Evolutionary conservation across 1,284 basidiomycete species (phyloP).

Genomic region (Hortiboletus rubellus): DNA sequence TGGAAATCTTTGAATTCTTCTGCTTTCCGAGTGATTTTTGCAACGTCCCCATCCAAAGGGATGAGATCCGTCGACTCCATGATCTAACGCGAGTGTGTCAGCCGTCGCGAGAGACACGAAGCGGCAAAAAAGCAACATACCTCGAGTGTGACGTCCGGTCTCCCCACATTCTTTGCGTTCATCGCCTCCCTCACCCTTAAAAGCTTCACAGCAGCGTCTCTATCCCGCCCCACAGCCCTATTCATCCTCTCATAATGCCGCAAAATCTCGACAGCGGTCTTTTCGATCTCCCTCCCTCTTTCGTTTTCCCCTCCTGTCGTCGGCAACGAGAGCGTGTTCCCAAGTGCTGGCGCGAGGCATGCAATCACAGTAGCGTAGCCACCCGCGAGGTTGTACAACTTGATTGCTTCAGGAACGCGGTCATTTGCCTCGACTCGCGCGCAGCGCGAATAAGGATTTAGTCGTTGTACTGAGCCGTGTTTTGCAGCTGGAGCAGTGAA

Average conservation of each 20-base stretch:
- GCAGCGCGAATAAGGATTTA: conserved; percentile 85
- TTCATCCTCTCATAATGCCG: conserved; percentile 86
- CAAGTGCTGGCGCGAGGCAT: conserved; percentile 87
- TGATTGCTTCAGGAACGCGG: conserved; percentile 88
- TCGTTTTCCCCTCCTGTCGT: conserved; percentile 63
- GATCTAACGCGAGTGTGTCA: conserved; percentile 47
- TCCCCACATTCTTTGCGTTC: conserved; percentile 70
- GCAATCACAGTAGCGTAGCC: conserved; percentile 88
- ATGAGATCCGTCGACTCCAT: conserved; percentile 90
- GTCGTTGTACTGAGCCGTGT: conserved; percentile 74
- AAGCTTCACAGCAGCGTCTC: conserved; percentile 76
- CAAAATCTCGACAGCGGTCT: conserved; percentile 81
- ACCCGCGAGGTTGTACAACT: conserved; percentile 93
- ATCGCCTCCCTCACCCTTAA: conserved; percentile 84
- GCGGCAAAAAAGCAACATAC: conserved; percentile 45
- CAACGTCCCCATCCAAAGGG: conserved; percentile 85
- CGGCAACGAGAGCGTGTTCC: conserved; percentile 77
- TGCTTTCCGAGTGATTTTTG: conserved; percentile 82
- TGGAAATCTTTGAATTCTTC: conserved; percentile 89
- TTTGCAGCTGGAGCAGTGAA: conserved; percentile 72
- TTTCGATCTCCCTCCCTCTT: conserved; percentile 69
- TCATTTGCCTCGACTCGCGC: conserved; percentile 74
- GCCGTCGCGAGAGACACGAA: neutral
- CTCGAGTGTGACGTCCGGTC: conserved; percentile 79
- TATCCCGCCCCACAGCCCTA: conserved; percentile 71